phyloP scores from a whole-genome alignment of 768 basidiomycete genomes.

The Pulveroboletus sp. region DNA sequence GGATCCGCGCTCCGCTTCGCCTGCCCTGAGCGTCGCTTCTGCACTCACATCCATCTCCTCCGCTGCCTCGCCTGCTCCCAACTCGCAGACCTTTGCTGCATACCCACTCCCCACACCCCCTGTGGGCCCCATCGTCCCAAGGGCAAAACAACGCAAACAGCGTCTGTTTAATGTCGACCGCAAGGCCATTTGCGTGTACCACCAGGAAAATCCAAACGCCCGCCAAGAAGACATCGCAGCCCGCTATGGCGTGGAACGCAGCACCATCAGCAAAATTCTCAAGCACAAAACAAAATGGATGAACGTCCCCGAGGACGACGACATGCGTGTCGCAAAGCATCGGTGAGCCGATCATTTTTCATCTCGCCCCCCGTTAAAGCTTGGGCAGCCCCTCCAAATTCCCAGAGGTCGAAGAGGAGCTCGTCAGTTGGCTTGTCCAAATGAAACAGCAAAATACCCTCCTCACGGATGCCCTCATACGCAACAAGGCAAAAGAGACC shows the following conservation, averaged over 20 bases:
- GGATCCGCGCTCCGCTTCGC: constrained; percentile 57
- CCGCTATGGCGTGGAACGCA: constrained; percentile 77
- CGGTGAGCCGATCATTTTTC: constrained; percentile 41
- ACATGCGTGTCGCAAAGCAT: constrained; percentile 62
- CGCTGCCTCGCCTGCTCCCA: constrained; percentile 28
- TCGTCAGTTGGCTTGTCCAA: constrained; percentile 59
- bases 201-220: constrained; percentile 58
- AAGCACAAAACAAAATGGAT: constrained; percentile 85
- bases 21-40: constrained; percentile 57
- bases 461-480: constrained; percentile 65
- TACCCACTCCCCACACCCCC: constrained; percentile 30
- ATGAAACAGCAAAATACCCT: constrained; percentile 44
- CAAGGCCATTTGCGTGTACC: constrained; percentile 70
- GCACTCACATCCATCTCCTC: constrained; percentile 53
- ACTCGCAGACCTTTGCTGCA: constrained; percentile 28
- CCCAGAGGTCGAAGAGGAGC: constrained; percentile 67
- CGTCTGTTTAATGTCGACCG: constrained; percentile 75
- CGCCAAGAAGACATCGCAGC: constrained; percentile 85
- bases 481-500: constrained; percentile 65
- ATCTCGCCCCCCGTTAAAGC: constrained; percentile 10
- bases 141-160: constrained; percentile 61
- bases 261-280: constrained; percentile 92
- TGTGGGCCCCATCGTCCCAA: constrained; percentile 29
- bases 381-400: constrained; percentile 70
- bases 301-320: constrained; percentile 57